Evolutionary conservation across 2,329 filamentous ascomycete species (phyloP), one percentile per base, ranked within the genome.

Genomic region (Hyphodiscus sp.): DNA sequence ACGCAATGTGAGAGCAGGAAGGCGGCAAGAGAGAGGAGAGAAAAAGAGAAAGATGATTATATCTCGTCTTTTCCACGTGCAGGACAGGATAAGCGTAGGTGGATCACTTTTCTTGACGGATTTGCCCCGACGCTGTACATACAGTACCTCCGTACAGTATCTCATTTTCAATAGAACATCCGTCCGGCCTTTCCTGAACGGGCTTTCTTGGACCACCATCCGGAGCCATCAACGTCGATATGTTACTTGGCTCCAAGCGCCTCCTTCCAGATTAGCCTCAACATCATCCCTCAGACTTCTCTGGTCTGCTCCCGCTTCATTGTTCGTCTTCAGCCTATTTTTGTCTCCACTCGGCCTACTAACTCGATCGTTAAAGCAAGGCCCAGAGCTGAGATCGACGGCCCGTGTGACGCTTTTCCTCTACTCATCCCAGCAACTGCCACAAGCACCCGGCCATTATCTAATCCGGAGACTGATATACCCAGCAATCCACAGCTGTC

Each of bases 381-480:
- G 33, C 33, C 45, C 41, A 50, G 41, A 54, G 50, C 52, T 59
- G 57, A 55, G 54, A 56, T 57, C 54, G 50, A 43, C 52, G 50
- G 54, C 45, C 54, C 54, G 54, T 57, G 57, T 51, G 38, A 49
- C 49, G 48, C 49, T 41, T 54, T 51, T 33, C 49, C 23, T 26
- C 23, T 8, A 26, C 8, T 26, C 23, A 26, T 26, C 23, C 23
- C 23, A 26, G 23, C 23, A 26, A 26, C 23, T 3, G 23, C 23
- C 23, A 26, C 23, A 26, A 3, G 18, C 20, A 42, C 41, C 49
- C 46, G n/a, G 20, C 19, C 44, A 23, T 48, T 47, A 42, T 54
- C 51, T 41, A 54, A 46, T 38, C 49, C 54, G 52, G 43, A 49
- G 38, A 45, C 50, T 52, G 49, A 54, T 53, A 56, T 52, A 52